Evolutionary conservation across 805 yeast species (phyloP), one percentile per base, ranked within the genome.

Genomic region (Starmerella stigmatis): DNA sequence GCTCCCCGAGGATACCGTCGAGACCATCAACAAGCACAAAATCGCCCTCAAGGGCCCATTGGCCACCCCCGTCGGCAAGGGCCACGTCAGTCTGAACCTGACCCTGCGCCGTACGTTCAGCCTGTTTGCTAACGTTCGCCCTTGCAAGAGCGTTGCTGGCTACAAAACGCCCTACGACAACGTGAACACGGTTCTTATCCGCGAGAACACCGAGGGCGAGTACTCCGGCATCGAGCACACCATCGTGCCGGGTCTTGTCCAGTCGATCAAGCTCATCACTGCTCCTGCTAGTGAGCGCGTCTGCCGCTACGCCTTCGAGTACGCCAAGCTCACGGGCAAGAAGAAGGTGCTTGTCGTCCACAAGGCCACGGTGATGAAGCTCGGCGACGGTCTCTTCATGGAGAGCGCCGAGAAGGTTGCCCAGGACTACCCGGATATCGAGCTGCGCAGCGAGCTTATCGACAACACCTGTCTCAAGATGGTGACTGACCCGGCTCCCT

Each of bases 191-290:
- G 96, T 89, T 29, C 74, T 92, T 60, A 88, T 92, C 67, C 86
- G 98, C 75, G 98, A 92, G 71, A 92, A 92, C 75, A 89, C 96
- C 57, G 97, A 89, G 72, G 96, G 95, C 71, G 97, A 89, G 71
- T 89, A 86, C 74, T 88, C 96, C 26, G 98, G 98, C 71, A 88
- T 92, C 59, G 98, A 92, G 75, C 98, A 92, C 74, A 82, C 86
- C 54, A 86, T 92, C 55, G 94, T 86, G 47, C 96, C 96, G 55
- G 98, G 98, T 64, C 97, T 92, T 46, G 96, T 92, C 44, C 97
- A 92, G 73, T 84, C 95, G 53, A 89, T 89, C 71, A 92, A 92
- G 73, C 77, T 92, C 67, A 92, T 92, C 73, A 92, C 98, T 62
- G 81, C 81, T 64, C 86, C 85, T 47, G 97, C 97, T 47, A 85